These are phyloP conservation scores for Mycena pura DNA, from an alignment of 768 basidiomycete species.

Conservation along the genomic window DNA sequence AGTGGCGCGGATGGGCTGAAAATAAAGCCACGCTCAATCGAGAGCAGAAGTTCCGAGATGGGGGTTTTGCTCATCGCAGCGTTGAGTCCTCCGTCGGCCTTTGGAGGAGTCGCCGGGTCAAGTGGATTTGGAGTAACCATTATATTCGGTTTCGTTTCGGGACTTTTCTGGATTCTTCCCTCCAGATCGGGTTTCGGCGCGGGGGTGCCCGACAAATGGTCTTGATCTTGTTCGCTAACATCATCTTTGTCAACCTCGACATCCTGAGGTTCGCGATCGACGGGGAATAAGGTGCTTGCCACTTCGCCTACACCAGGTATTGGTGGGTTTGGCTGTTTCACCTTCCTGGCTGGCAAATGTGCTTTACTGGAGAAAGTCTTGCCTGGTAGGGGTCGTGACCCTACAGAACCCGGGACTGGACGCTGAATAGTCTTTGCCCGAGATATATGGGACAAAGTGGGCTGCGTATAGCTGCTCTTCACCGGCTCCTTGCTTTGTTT, in stretches of 20 bases:
- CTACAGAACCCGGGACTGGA: slow-evolving; percentile 19
- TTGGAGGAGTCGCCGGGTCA: slow-evolving; percentile 10
- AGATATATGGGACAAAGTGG: slow-evolving; percentile 23
- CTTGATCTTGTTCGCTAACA: not conserved
- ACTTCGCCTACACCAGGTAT: not conserved
- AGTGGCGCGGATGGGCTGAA: slow-evolving; percentile 68
- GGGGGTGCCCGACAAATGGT: not conserved
- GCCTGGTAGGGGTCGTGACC: not conserved
- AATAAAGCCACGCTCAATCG: slow-evolving; percentile 74
- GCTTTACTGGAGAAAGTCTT: slow-evolving; percentile 15
- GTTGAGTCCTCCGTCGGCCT: not conserved
- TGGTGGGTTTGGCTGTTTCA: not conserved
- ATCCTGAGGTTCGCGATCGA: not conserved
- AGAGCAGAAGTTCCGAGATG: slow-evolving; percentile 66
- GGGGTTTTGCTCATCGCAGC: slow-evolving; percentile 52
- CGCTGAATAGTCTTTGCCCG: slow-evolving; percentile 22
- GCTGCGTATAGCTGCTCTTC: slow-evolving; percentile 17
- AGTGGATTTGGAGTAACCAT: not conserved
- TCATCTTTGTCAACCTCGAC: not conserved
- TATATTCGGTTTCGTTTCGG: not conserved
- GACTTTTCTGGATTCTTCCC: not conserved
- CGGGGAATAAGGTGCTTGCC: not conserved
- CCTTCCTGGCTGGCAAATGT: not conserved
- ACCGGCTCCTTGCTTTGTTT: slow-evolving; percentile 17
- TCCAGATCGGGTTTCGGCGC: not conserved